A percentile compares a stretch with the other conserved stretches of the same genome.
Evolutionary conservation across 441 rosid genomes (phyloP).

Genomic region (Bocquillonia castaneifolia): DNA sequence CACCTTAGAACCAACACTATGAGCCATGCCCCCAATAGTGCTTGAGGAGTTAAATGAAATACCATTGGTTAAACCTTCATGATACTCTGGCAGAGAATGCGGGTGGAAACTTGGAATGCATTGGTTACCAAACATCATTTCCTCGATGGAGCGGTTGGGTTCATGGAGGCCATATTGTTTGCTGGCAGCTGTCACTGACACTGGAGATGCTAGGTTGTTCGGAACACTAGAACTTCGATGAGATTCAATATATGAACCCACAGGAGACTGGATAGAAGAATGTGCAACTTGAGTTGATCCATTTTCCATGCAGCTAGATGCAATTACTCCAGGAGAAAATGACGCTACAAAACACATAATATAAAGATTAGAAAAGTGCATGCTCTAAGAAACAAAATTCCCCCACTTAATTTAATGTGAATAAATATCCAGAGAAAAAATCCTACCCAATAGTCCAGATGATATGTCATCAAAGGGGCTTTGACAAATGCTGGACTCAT

Average conservation of each 20-base stretch:
- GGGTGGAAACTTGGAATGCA: conserved; percentile 39
- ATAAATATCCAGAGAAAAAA: conserved; percentile 18
- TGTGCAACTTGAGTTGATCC: conserved; percentile 32
- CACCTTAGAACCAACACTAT: conserved; percentile 45
- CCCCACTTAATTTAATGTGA: conserved; percentile 7
- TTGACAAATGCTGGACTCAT: conserved; percentile 41
- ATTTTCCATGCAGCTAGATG: conserved; percentile 31
- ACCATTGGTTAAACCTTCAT: conserved; percentile 38
- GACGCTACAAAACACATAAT: conserved; percentile 26
- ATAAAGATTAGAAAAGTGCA: conserved; percentile 8
- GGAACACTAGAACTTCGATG: conserved; percentile 50
- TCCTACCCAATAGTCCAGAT: conserved; percentile 55
- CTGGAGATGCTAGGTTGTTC: conserved; percentile 38
- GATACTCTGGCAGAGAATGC: conserved; percentile 56
- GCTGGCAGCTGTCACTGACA: conserved; percentile 36
- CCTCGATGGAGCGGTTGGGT: conserved; percentile 33
- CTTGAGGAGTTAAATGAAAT: conserved; percentile 38
- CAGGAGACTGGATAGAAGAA: conserved; percentile 34
- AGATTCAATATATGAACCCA: conserved; percentile 36
- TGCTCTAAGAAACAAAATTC: conserved; percentile 19
- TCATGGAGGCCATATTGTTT: conserved; percentile 38
- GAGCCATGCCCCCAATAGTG: conserved; percentile 42
- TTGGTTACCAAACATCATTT: conserved; percentile 35
- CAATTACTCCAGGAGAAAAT: conserved; percentile 32
- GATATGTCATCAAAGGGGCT: conserved; percentile 46